A percentile compares a stretch with the other conserved stretches of the same genome.
These are phyloP conservation scores for Penicillium lagena DNA, from an alignment of 495 filamentous ascomycete species.

Conservation along the genomic window DNA sequence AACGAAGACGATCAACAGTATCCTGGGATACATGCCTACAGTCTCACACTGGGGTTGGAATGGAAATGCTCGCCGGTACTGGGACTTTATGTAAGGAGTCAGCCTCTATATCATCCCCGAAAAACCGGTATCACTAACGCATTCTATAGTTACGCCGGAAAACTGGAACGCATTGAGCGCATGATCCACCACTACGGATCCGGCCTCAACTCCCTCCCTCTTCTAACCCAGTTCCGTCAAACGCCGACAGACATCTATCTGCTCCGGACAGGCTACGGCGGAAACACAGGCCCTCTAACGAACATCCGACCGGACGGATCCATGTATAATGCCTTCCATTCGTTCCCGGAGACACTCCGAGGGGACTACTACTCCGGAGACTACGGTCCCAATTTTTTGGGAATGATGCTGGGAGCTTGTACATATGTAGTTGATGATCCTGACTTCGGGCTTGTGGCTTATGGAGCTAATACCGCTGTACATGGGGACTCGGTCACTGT, in stretches of 20 bases:
- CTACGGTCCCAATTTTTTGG: conserved; percentile 45
- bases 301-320: conserved; percentile 46
- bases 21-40: conserved; percentile 44
- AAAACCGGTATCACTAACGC: background rate
- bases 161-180: conserved; percentile 43
- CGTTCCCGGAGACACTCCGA: conserved; percentile 41
- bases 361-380: conserved; percentile 49
- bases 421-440: conserved; percentile 37
- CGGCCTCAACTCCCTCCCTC: conserved; percentile 42
- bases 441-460: conserved; percentile 31
- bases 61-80: conserved; percentile 47
- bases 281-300: conserved; percentile 39
- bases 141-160: conserved; percentile 29
- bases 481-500: conserved; percentile 14
- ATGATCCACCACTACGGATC: conserved; percentile 54
- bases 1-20: conserved; percentile 41
- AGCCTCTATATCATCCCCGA: background rate
- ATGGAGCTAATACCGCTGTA: conserved; percentile 30
- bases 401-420: conserved; percentile 34
- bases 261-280: conserved; percentile 43
- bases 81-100: conserved; percentile 35
- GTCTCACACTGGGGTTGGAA: conserved; percentile 51
- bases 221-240: conserved; percentile 38
- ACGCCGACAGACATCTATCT: conserved; percentile 27
- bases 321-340: conserved; percentile 44